Base-by-base conservation (phyloP, 2,329 filamentous ascomycete genomes). In the Ophiostoma triangulosporum region DNA sequence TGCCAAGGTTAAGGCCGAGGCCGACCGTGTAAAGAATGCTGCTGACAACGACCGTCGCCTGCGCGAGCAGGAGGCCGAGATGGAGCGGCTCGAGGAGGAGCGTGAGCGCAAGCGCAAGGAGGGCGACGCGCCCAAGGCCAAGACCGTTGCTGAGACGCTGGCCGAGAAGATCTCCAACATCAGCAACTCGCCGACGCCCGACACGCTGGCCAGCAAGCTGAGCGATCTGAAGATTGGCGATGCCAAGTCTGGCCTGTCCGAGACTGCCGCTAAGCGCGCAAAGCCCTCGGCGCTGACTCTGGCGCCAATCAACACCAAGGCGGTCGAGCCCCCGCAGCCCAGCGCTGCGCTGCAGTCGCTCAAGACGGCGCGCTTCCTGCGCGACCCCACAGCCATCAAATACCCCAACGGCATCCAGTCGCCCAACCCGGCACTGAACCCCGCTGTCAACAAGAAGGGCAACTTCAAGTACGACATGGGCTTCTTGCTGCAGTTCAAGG, bases 401-500 rank as follows among this genome's bases (percentile, higher is more conserved):
- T 98, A 98, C 66, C 91, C 93, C 15, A 72, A 80, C 4, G 86
- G 87, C 53, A 85, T 97, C 66, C 80, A 77, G 57, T 95, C 90
- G 26, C 93, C 93, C 7, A 97, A 96, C 70, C 88, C 91, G 11
- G 87, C 91, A 3, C 72, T 96, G 59, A 98, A 97, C 68, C 74
- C 78, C 38, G 85, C 85, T 15, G 85, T 88, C 27, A 76, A 80
- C 32, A 87, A 85, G 68, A 91, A 90, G 72, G 81, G 81, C 57
- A 84, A 81, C 40, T 95, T 94, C 74, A 90, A 94, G 68, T 98
- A 98, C 69, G 89, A 97, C 70, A 87, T 90, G 63, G 84, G 85
- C 62, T 98, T 98, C 75, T 73, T 98, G 70, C 76, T 98, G 29
- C 93, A 98, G 66, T 98, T 98, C 76, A 88, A 96, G 71, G 80